A percentile compares a stretch with the other conserved stretches of the same genome.
These are phyloP conservation scores for Psilocybe azurescens DNA, from an alignment of 768 basidiomycete genomes.

Conservation along the genomic window DNA sequence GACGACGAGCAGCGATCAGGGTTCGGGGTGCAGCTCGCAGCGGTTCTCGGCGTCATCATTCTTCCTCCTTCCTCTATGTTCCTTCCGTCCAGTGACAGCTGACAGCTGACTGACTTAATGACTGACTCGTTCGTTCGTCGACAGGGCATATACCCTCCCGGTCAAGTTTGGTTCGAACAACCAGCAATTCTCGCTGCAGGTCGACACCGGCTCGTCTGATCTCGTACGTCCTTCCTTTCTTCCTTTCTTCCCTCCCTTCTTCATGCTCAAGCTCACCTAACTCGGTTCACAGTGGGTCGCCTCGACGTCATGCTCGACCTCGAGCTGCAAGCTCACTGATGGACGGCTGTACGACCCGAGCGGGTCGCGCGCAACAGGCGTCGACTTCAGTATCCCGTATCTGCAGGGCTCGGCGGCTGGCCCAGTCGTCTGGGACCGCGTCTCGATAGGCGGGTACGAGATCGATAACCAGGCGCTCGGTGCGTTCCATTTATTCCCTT, in stretches of 20 bases:
- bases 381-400: constrained; percentile 58
- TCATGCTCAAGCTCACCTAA: too few species aligned
- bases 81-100: neutral
- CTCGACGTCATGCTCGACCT: constrained; percentile 64
- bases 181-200: constrained; percentile 60
- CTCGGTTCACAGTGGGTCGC: constrained; percentile 62
- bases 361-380: constrained; percentile 45
- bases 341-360: constrained; percentile 64
- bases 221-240: constrained; percentile 50
- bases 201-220: constrained; percentile 86
- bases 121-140: neutral
- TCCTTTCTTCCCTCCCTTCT: neutral
- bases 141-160: constrained; percentile 70
- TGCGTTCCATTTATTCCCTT: constrained; percentile 32
- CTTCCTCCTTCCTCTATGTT: neutral
- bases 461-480: constrained; percentile 75
- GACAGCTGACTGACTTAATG: neutral
- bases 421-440: constrained; percentile 71
- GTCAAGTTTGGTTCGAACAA: constrained; percentile 56
- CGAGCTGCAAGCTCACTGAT: constrained; percentile 49
- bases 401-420: constrained; percentile 64
- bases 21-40: too few species aligned
- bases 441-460: constrained; percentile 66
- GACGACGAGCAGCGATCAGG: too few species aligned
- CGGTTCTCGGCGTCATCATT: neutral